Percentiles rank a stretch among this genome's conserved stretches.
Conservation (phyloP, 129 eudicot species). For the Gnaphalium uliginosum region DNA sequence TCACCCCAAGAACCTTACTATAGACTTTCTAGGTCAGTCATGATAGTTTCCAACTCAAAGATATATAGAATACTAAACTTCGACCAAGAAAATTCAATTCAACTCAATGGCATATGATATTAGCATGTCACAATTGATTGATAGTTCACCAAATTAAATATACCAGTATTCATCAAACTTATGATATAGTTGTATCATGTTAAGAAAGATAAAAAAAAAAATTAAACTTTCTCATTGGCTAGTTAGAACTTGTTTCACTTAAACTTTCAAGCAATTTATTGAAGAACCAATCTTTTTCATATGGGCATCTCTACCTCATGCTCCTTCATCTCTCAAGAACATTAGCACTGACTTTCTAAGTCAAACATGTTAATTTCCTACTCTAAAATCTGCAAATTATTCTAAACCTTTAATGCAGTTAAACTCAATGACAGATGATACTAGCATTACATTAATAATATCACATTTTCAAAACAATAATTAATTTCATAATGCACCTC, state of each 20-base stretch:
- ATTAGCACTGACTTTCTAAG: constrained; percentile 19
- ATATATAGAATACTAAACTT: too few species aligned
- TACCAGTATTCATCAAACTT: too few species aligned
- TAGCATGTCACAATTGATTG: too few species aligned
- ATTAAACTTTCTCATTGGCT: too few species aligned
- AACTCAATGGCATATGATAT: too few species aligned
- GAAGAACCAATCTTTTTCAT: not conserved
- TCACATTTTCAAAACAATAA: not conserved
- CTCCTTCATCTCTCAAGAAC: constrained; percentile 2
- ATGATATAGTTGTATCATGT: too few species aligned
- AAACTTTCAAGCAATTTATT: not conserved
- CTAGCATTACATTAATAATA: not conserved
- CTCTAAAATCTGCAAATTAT: not conserved
- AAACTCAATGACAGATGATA: constrained; percentile 11
- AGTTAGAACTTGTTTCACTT: not conserved
- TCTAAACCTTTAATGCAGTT: constrained; percentile 8
- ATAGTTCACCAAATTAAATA: too few species aligned
- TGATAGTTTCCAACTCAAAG: too few species aligned
- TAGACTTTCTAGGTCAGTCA: too few species aligned
- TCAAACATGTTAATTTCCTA: not conserved
- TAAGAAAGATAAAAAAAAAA: too few species aligned
- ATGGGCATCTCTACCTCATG: constrained; percentile 2
- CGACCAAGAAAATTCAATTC: too few species aligned
- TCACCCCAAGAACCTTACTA: too few species aligned
- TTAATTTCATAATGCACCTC: not conserved